These are phyloP conservation scores for Cardamine chenopodiifolia DNA, from an alignment of 345 rosid species.

Conservation along the genomic window DNA sequence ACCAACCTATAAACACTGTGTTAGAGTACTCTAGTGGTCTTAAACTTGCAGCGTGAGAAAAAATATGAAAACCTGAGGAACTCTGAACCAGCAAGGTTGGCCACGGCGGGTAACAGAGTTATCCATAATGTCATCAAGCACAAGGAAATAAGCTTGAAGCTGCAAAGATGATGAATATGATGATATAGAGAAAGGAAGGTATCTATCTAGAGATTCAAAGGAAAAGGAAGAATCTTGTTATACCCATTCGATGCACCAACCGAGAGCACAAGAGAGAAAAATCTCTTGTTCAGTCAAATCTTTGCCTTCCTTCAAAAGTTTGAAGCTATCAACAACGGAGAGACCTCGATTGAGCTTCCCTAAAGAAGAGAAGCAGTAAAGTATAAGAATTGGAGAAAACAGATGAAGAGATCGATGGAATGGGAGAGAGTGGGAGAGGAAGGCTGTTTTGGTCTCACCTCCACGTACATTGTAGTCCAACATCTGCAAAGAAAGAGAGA, in stretches of 20 bases:
- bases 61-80: slow-evolving; percentile 57
- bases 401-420: neutral
- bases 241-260: slow-evolving; percentile 98
- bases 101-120: slow-evolving; percentile 80
- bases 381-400: neutral
- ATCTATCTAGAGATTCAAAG: neutral
- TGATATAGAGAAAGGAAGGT: neutral
- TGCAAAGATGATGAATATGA: slow-evolving; percentile 37
- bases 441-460: slow-evolving; percentile 49
- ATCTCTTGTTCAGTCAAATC: slow-evolving; percentile 67
- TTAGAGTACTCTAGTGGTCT: neutral
- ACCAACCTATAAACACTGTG: slow-evolving; percentile 59
- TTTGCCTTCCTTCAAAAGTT: slow-evolving; percentile 62
- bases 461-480: slow-evolving; percentile 90
- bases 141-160: slow-evolving; percentile 84
- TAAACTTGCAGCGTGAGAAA: neutral
- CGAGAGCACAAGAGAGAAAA: slow-evolving; percentile 72
- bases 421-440: neutral
- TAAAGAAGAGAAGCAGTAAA: slow-evolving; percentile 32
- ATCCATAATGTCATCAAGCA: slow-evolving; percentile 89
- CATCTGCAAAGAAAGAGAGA: slow-evolving; percentile 60
- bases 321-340: slow-evolving; percentile 83
- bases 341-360: slow-evolving; percentile 95
- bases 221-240: neutral
- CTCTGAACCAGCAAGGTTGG: slow-evolving; percentile 85